Evolutionary conservation across 1,284 basidiomycete genomes (phyloP).

Genomic region (Fomitopsis betulina): DNA sequence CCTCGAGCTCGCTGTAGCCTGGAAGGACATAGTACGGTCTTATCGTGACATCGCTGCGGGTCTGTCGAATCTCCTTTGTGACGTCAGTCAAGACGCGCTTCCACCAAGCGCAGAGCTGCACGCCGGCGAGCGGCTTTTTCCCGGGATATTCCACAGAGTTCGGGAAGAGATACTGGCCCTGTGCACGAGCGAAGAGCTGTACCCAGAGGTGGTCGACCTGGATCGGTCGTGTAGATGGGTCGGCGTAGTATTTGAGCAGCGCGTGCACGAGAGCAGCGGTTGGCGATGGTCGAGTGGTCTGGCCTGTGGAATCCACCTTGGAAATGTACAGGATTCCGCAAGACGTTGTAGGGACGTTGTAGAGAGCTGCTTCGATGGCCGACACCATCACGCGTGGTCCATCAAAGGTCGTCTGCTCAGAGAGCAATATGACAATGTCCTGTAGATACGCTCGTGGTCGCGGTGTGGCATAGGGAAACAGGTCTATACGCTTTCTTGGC

Average conservation of each 20-base stretch:
- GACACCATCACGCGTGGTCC: constrained; percentile 60
- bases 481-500: constrained; percentile 60
- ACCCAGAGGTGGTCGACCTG: constrained; percentile 60
- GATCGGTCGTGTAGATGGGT: constrained; percentile 61
- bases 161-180: constrained; percentile 92
- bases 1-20: constrained; percentile 69
- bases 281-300: constrained; percentile 53
- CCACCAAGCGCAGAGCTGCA: constrained; percentile 92
- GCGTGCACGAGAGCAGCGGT: constrained; percentile 67
- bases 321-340: constrained; percentile 85
- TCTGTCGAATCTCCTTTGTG: constrained; percentile 33
- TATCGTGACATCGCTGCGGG: constrained; percentile 24
- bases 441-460: constrained; percentile 63
- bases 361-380: constrained; percentile 82
- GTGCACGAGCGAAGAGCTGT: constrained; percentile 89
- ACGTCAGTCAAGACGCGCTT: constrained; percentile 64
- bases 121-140: constrained; percentile 79
- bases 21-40: constrained; percentile 69
- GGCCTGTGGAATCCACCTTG: constrained; percentile 93
- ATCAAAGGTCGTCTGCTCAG: constrained; percentile 47
- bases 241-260: constrained; percentile 66
- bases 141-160: constrained; percentile 74
- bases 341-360: constrained; percentile 66
- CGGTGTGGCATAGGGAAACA: constrained; percentile 75
- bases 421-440: constrained; percentile 72